These are phyloP conservation scores for Lipomyces yamadae DNA, from an alignment of 805 yeast genomes.

Conservation along the genomic window DNA sequence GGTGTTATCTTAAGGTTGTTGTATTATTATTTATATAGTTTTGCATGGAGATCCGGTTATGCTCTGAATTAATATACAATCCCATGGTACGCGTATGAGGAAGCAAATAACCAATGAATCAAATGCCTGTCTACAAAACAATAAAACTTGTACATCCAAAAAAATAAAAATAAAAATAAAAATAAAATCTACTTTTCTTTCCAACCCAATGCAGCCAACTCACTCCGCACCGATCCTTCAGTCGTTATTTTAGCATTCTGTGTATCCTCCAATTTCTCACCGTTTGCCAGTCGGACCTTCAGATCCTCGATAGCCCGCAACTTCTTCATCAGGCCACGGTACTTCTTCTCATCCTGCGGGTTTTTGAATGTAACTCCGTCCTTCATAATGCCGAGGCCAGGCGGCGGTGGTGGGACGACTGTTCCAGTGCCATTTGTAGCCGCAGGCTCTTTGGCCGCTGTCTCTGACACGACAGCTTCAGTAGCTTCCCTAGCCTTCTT, in stretches of 20 bases:
- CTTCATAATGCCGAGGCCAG: constrained; percentile 23
- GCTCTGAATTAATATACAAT: constrained; percentile 1
- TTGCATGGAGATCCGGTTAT: neutral
- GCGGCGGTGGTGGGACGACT: constrained; percentile 57
- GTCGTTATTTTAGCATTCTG: constrained; percentile 88
- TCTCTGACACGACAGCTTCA: constrained; percentile 23
- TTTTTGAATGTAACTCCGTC: constrained; percentile 25
- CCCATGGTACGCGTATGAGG: neutral
- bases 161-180: neutral
- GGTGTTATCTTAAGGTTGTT: neutral
- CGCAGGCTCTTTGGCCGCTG: constrained; percentile 33
- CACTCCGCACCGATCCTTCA: constrained; percentile 78
- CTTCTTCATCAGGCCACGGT: constrained; percentile 87
- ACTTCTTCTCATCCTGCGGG: constrained; percentile 83
- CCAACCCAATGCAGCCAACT: constrained; percentile 80
- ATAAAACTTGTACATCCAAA: constrained; percentile 2
- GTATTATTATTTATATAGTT: neutral
- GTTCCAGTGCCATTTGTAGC: constrained; percentile 51
- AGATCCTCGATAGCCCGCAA: constrained; percentile 92
- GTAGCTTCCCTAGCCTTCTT: constrained; percentile 40
- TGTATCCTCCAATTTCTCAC: constrained; percentile 88
- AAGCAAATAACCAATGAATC: neutral
- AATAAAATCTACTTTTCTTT: constrained; percentile 41
- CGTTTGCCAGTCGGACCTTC: constrained; percentile 80
- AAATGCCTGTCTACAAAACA: neutral